Conservation (phyloP, 2,329 filamentous ascomycete species). For the Aspergillus jensenii region DNA sequence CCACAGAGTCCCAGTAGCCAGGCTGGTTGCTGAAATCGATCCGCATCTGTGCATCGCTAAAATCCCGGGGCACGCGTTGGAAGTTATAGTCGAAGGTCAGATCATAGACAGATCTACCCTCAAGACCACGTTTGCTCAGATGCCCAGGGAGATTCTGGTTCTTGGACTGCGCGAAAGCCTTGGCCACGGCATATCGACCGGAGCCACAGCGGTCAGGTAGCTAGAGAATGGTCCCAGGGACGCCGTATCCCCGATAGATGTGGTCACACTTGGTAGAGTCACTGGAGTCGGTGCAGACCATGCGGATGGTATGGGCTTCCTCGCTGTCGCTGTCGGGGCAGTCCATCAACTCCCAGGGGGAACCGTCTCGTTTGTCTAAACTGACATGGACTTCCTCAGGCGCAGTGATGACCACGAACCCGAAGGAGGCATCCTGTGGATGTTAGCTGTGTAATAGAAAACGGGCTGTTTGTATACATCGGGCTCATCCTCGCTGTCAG, state of each 20-base stretch:
- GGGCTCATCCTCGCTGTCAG: slow-evolving; percentile 26
- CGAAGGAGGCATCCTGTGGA: slow-evolving; percentile 11
- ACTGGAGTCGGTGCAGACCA: slow-evolving; percentile 38
- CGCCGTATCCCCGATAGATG: slow-evolving; percentile 39
- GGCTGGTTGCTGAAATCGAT: slow-evolving; percentile 43
- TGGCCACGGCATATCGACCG: slow-evolving; percentile 42
- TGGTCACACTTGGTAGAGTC: slow-evolving; percentile 39
- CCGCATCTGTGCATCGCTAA: slow-evolving; percentile 35
- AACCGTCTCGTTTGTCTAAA: slow-evolving; percentile 46
- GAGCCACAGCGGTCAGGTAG: slow-evolving; percentile 45
- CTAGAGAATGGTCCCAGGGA: slow-evolving; percentile 40
- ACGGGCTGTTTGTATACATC: neutral
- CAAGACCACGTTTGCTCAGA: slow-evolving; percentile 14
- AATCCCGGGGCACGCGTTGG: slow-evolving; percentile 30
- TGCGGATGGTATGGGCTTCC: slow-evolving; percentile 35
- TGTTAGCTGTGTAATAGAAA: neutral
- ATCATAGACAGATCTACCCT: slow-evolving; percentile 28
- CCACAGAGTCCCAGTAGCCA: slow-evolving; percentile 38
- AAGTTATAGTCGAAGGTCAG: slow-evolving; percentile 46
- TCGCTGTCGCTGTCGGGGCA: slow-evolving; percentile 32
- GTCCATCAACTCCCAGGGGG: slow-evolving; percentile 45
- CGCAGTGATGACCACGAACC: slow-evolving; percentile 8
- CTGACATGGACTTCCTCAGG: slow-evolving; percentile 36
- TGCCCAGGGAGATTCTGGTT: slow-evolving; percentile 25
- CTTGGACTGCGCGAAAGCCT: slow-evolving; percentile 22